Base-by-base conservation (phyloP, 2,329 filamentous ascomycete species). In the Aspergillus aculeatinus region DNA sequence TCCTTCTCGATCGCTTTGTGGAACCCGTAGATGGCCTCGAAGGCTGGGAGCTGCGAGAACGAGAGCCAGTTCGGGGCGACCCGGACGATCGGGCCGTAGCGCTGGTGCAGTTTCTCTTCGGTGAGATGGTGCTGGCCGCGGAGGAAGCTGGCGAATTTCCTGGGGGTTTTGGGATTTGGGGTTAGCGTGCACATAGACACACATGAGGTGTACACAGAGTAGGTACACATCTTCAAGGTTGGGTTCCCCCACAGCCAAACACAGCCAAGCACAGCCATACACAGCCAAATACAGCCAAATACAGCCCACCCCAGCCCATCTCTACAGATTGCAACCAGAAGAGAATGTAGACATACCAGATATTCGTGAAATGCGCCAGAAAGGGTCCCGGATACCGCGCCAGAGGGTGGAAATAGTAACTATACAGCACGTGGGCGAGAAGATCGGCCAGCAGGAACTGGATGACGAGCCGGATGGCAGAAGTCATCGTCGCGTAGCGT, bases 311-410 rank as follows among this genome's bases (percentile, higher is more conserved):
- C 23, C 23, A 23, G 23, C 23, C 23, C 23, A 23, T 23, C 23
- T 23, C 23, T 23, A 23, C 4, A 23, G 23, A 23, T 23, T 23
- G 23, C 23, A 42, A 42, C 14, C 12, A n/a, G 3, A 12, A 16
- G 35, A 33, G 23, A 2, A 7, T 6, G 11, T 12, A 10, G 16
- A 19, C 39, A 9, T 44, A 65, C 59, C 63, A 65, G 9, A 63
- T 29, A 52, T 65, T 63, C 7, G 65, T 65, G 27, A 66, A 55
- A 5, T 55, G 59, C 21, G 85, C 86, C 44, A 88, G 70, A 53
- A 87, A 77, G 0, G 87, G 88, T 1, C 87, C 87, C 1, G 87
- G 88, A 65, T 89, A 88, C 59, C 83, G 85, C 31, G 86, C 82
- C 12, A 89, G 75, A 7, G 87, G 87, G 67, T 89, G 87, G 23